A percentile compares a stretch with the other conserved stretches of the same genome.
Evolutionary conservation across 225 moss, liverwort and hornwort species (phyloP).

Genomic region (Pleurozium schreberi): DNA sequence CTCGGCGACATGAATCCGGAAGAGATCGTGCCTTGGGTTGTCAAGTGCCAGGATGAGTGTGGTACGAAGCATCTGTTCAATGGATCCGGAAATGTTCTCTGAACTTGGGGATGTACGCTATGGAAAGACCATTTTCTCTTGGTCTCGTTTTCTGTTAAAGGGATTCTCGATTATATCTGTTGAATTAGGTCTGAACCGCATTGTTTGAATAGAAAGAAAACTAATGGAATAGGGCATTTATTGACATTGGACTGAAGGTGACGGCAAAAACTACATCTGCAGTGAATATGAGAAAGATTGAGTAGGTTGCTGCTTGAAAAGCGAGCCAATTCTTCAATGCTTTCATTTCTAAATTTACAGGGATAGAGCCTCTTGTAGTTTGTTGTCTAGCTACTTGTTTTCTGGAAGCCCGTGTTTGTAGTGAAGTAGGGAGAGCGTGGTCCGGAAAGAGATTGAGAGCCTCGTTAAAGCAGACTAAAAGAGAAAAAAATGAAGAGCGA

Average conservation of each 20-base stretch:
- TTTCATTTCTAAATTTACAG: not conserved
- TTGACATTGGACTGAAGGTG: not conserved
- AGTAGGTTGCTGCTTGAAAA: not conserved
- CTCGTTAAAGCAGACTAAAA: not conserved
- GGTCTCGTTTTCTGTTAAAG: not conserved
- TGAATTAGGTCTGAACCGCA: not conserved
- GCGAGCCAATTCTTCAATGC: not conserved
- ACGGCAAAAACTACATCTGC: not conserved
- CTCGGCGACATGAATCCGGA: conserved; percentile 53
- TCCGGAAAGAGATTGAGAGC: not conserved
- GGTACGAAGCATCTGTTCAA: conserved; percentile 15
- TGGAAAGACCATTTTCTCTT: not conserved
- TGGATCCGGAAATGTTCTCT: not conserved
- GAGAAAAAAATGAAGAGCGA: not conserved
- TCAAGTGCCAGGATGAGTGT: conserved; percentile 63
- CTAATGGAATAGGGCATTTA: not conserved
- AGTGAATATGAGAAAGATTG: not conserved
- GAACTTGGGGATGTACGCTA: not conserved
- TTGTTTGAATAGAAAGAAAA: not conserved
- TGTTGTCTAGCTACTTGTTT: not conserved
- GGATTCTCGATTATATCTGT: not conserved
- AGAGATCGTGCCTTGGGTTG: conserved; percentile 57
- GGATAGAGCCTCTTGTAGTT: not conserved
- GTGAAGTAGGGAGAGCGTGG: not conserved
- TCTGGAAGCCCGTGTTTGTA: not conserved